Percentiles rank a stretch among this genome's conserved stretches.
Evolutionary conservation across 192 early-diverging fungal genomes (phyloP).

Genomic region (Jimgerdemannia flammicorona): DNA sequence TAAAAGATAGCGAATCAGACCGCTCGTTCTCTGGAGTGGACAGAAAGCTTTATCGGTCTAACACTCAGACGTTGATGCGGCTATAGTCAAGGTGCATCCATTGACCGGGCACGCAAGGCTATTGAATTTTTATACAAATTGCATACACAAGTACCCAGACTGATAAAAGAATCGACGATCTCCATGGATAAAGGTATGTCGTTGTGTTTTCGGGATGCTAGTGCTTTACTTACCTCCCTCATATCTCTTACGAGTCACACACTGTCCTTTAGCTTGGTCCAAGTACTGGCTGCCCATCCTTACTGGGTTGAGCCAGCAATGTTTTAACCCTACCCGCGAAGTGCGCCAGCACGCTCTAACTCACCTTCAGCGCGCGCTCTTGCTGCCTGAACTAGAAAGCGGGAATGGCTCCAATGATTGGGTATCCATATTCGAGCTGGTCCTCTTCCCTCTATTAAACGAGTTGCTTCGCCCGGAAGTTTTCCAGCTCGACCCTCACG

Average conservation of each 20-base stretch:
- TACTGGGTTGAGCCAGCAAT: constrained; percentile 68
- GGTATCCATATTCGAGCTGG: constrained; percentile 74
- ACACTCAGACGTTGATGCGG: background rate
- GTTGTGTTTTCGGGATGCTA: constrained; percentile 20
- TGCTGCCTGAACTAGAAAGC: constrained; percentile 50
- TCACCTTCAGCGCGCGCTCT: constrained; percentile 74
- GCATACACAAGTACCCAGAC: constrained; percentile 34
- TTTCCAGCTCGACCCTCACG: constrained; percentile 55
- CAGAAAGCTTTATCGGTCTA: background rate
- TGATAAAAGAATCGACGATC: constrained; percentile 36
- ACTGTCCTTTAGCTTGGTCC: constrained; percentile 50
- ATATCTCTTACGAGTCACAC: background rate
- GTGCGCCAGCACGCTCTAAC: constrained; percentile 80
- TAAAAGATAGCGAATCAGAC: background rate
- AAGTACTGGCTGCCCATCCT: constrained; percentile 78
- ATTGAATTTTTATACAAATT: constrained; percentile 63
- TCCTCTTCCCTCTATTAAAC: constrained; percentile 86
- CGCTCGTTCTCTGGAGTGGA: background rate
- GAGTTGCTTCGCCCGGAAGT: constrained; percentile 76
- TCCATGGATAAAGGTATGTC: constrained; percentile 38
- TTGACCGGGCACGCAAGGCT: constrained; percentile 62
- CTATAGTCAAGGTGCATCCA: constrained; percentile 36
- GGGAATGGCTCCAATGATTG: constrained; percentile 40
- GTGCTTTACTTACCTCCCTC: constrained; percentile 21
- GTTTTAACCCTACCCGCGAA: constrained; percentile 71